phyloP scores from a whole-genome alignment of 371 early-diverging fungal species.

The Syncephalastrum sp. region DNA sequence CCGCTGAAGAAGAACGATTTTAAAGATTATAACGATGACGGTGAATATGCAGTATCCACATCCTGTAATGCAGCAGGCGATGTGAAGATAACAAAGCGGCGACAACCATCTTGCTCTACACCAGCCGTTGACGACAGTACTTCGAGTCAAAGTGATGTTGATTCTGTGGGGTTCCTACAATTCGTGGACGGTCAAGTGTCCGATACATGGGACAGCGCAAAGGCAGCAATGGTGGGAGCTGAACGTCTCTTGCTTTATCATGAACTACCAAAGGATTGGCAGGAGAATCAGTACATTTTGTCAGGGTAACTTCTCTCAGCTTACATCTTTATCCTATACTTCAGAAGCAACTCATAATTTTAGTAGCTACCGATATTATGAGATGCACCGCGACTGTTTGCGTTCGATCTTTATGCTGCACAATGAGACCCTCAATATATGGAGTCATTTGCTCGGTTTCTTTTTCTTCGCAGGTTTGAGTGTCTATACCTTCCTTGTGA shows the following conservation, averaged over 20 bases:
- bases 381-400: conserved; percentile 49
- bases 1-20: no score
- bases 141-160: no score
- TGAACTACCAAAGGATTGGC: conserved; percentile 61
- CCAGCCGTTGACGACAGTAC: no score
- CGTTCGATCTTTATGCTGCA: conserved; percentile 63
- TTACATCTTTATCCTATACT: no score
- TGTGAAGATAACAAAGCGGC: no score
- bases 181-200: conserved; percentile 39
- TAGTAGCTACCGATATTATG: conserved; percentile 52
- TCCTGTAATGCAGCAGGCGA: no score
- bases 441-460: conserved; percentile 66
- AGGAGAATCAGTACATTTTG: conserved; percentile 60
- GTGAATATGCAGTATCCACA: no score
- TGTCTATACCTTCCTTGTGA: conserved; percentile 1
- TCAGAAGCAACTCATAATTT: conserved; percentile 6
- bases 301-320: conserved; percentile 30
- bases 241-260: conserved; percentile 54
- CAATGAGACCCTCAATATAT: conserved; percentile 71
- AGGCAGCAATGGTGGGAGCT: conserved; percentile 55
- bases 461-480: conserved; percentile 33
- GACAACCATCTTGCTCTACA: no score
- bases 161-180: conserved; percentile 16
- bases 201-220: conserved; percentile 48
- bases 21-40: no score